phyloP scores from a whole-genome alignment of 805 yeast species.

The Scheffersomyces stipitis region DNA sequence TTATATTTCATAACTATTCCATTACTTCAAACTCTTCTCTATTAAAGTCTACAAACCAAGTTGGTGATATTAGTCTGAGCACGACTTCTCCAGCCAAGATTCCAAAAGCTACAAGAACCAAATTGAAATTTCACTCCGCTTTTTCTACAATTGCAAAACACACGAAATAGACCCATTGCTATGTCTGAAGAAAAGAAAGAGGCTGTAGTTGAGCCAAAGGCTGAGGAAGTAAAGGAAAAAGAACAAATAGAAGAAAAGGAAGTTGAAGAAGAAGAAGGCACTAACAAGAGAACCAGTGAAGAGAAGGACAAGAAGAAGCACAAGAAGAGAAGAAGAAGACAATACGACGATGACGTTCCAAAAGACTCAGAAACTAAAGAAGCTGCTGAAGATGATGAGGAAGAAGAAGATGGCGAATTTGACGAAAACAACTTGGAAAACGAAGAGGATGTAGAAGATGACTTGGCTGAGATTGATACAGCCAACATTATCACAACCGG shows the following conservation, averaged over 20 bases:
- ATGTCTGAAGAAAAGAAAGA: slow-evolving; percentile 21
- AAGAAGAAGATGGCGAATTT: slow-evolving; percentile 48
- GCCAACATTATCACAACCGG: slow-evolving; percentile 82
- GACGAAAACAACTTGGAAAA: slow-evolving; percentile 52
- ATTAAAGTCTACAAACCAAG: too few relatives aligned
- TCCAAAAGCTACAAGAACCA: too few relatives aligned
- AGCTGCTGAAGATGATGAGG: slow-evolving; percentile 43
- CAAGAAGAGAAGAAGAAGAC: slow-evolving; percentile 59
- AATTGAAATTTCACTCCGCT: too few relatives aligned
- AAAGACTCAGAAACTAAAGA: slow-evolving; percentile 32
- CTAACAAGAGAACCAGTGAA: slow-evolving; percentile 11
- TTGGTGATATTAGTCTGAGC: too few relatives aligned
- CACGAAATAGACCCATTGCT: too few relatives aligned
- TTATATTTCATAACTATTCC: too few relatives aligned
- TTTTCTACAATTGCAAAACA: too few relatives aligned
- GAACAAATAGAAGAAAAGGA: slow-evolving; percentile 13
- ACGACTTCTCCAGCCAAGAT: too few relatives aligned
- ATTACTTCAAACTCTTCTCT: too few relatives aligned
- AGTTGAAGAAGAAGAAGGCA: slow-evolving; percentile 14
- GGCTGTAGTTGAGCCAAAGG: slow-evolving; percentile 8
- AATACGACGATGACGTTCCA: slow-evolving; percentile 60
- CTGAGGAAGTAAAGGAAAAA: slow-evolving; percentile 9
- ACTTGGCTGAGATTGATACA: slow-evolving; percentile 74
- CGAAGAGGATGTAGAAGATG: slow-evolving; percentile 75
- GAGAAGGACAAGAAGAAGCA: slow-evolving; percentile 30